A percentile compares a stretch with the other conserved stretches of the same genome.
These are phyloP conservation scores for Xylariaceae sp. DNA, from an alignment of 2,329 filamentous ascomycete genomes.

Conservation along the genomic window DNA sequence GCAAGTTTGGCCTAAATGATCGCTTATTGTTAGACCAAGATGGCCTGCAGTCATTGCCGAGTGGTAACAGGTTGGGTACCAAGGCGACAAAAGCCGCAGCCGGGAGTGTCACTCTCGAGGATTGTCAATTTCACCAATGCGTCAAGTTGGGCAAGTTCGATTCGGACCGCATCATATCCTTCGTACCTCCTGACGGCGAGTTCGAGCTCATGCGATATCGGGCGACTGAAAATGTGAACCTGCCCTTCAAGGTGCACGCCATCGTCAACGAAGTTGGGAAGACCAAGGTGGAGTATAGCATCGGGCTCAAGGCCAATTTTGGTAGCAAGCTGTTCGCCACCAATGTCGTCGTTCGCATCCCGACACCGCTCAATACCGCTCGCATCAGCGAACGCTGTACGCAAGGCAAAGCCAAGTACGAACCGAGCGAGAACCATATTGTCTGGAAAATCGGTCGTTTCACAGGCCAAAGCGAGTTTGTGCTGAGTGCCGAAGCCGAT, in stretches of 20 bases:
- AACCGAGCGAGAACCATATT: constrained; percentile 95
- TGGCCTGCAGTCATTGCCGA: constrained; percentile 58
- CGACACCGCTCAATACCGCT: constrained; percentile 93
- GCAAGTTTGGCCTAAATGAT: constrained; percentile 98
- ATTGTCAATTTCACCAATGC: constrained; percentile 98
- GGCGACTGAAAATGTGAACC: constrained; percentile 95
- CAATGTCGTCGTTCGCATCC: constrained; percentile 90
- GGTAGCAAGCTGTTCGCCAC: constrained; percentile 94
- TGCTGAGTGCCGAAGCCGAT: constrained; percentile 87
- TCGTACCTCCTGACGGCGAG: constrained; percentile 93
- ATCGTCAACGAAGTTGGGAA: constrained; percentile 97
- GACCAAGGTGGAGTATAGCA: constrained; percentile 97
- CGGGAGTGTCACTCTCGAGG: constrained; percentile 90
- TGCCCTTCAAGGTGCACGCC: constrained; percentile 97
- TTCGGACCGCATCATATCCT: constrained; percentile 91
- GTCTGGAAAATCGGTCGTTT: constrained; percentile 99
- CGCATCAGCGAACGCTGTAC: constrained; percentile 88
- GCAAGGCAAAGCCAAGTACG: constrained; percentile 97
- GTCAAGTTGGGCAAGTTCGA: constrained; percentile 97
- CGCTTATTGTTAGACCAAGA: constrained; percentile 82
- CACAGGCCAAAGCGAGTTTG: constrained; percentile 94
- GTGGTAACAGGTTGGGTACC: constrained; percentile 70
- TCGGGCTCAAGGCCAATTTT: constrained; percentile 95
- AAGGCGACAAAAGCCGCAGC: constrained; percentile 95
- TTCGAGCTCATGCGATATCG: constrained; percentile 99